These are phyloP conservation scores for Fusarium chaquense DNA, from an alignment of 2,329 filamentous ascomycete species.

Conservation along the genomic window DNA sequence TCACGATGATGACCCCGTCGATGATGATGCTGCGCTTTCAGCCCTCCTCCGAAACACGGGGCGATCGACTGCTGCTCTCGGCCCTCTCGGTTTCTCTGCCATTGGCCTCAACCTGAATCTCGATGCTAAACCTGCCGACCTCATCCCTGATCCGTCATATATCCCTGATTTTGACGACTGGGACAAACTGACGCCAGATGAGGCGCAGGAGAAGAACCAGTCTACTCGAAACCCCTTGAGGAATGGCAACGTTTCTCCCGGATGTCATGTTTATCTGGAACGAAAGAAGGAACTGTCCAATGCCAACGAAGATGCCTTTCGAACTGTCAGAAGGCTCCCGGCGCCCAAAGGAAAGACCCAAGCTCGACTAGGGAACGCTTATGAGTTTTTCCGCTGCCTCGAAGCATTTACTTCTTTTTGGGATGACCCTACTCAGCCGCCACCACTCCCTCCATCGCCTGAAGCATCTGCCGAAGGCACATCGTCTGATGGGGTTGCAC, in stretches of 20 bases:
- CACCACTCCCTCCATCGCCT: slow-evolving; percentile 51
- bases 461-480: slow-evolving; percentile 47
- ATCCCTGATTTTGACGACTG: slow-evolving; percentile 67
- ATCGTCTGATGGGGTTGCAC: slow-evolving; percentile 18
- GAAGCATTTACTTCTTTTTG: slow-evolving; percentile 70
- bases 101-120: slow-evolving; percentile 68
- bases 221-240: slow-evolving; percentile 62
- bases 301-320: slow-evolving; percentile 69
- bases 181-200: slow-evolving; percentile 62
- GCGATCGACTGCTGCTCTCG: slow-evolving; percentile 57
- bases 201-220: slow-evolving; percentile 62
- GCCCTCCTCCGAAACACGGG: slow-evolving; percentile 65
- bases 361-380: slow-evolving; percentile 70
- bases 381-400: slow-evolving; percentile 74
- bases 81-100: slow-evolving; percentile 65
- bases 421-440: slow-evolving; percentile 67
- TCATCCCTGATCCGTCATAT: slow-evolving; percentile 66
- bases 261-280: slow-evolving; percentile 69
- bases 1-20: slow-evolving; percentile 47
- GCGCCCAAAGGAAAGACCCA: slow-evolving; percentile 65
- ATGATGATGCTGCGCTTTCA: slow-evolving; percentile 57
- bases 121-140: slow-evolving; percentile 60
- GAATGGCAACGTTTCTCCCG: slow-evolving; percentile 67
- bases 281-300: slow-evolving; percentile 68
- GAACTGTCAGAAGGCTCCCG: slow-evolving; percentile 69